phyloP scores from a whole-genome alignment of 2,329 filamentous ascomycete species.

The Trichoderma hamatum region DNA sequence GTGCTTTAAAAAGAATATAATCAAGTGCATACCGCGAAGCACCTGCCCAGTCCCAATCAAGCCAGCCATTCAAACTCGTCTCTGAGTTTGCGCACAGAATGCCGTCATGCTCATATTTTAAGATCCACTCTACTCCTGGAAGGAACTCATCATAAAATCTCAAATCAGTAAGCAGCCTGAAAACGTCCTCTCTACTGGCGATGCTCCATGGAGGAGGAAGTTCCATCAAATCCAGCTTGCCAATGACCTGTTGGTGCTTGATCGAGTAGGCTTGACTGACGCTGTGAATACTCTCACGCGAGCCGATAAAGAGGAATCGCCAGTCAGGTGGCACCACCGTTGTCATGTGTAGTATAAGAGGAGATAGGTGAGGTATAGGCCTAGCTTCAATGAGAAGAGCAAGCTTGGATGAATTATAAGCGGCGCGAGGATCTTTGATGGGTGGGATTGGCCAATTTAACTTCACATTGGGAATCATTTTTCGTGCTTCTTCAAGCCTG shows the following conservation, averaged over 20 bases:
- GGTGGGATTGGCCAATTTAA: slow-evolving; percentile 42
- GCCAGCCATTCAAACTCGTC: slow-evolving; percentile 56
- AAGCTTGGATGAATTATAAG: slow-evolving; percentile 54
- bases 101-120: slow-evolving; percentile 59
- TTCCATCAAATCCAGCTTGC: slow-evolving; percentile 55
- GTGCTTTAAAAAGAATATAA: background rate
- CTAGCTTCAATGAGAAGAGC: slow-evolving; percentile 61
- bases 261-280: slow-evolving; percentile 51
- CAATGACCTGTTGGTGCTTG: slow-evolving; percentile 52
- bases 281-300: slow-evolving; percentile 50
- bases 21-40: slow-evolving; percentile 46
- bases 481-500: slow-evolving; percentile 45
- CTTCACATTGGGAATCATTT: slow-evolving; percentile 45
- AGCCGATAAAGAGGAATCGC: slow-evolving; percentile 60
- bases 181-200: slow-evolving; percentile 51
- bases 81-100: slow-evolving; percentile 59
- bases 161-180: slow-evolving; percentile 52
- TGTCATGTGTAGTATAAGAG: slow-evolving; percentile 59
- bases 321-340: slow-evolving; percentile 60
- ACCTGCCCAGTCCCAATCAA: slow-evolving; percentile 58
- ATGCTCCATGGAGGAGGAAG: slow-evolving; percentile 54
- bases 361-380: slow-evolving; percentile 52
- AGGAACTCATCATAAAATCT: slow-evolving; percentile 58
- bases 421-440: slow-evolving; percentile 38
- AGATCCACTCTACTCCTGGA: slow-evolving; percentile 55